Evolutionary conservation across 2,329 filamentous ascomycete species (phyloP).

Genomic region (Grosmannia penicillata): DNA sequence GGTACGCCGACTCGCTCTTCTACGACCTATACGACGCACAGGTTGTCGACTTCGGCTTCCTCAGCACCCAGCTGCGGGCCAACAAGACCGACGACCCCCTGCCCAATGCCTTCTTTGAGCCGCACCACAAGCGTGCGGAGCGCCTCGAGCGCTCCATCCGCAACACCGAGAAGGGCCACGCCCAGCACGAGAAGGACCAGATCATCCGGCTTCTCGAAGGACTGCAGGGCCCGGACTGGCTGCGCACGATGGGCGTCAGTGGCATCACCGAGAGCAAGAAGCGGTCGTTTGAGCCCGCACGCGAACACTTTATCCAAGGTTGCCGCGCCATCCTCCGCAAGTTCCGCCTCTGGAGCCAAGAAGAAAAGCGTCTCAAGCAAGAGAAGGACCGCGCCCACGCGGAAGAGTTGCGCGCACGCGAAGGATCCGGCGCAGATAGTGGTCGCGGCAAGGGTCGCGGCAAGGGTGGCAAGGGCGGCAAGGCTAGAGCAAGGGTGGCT

Average conservation of each 20-base stretch:
- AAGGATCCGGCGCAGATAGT: constrained; percentile 4
- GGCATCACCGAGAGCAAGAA: constrained; percentile 73
- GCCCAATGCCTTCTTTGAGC: constrained; percentile 37
- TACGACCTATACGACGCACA: constrained; percentile 41
- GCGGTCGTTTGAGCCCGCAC: constrained; percentile 73
- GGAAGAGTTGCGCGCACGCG: constrained; percentile 27
- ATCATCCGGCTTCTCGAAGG: constrained; percentile 59
- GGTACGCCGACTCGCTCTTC: constrained; percentile 41
- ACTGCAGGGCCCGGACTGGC: constrained; percentile 82
- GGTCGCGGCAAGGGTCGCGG: neutral
- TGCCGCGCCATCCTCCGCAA: constrained; percentile 74
- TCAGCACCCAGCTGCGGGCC: constrained; percentile 29
- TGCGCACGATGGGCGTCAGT: constrained; percentile 79
- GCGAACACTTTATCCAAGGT: constrained; percentile 71
- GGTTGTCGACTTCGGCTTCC: constrained; percentile 38
- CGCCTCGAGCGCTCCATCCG: constrained; percentile 46
- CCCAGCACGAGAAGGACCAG: constrained; percentile 52
- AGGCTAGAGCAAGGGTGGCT: constrained; percentile 7
- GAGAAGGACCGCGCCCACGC: constrained; percentile 54
- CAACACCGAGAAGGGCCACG: constrained; percentile 48
- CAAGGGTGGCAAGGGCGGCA: too few relatives aligned
- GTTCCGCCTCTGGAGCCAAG: constrained; percentile 74
- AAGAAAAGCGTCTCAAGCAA: constrained; percentile 70
- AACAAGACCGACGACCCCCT: constrained; percentile 36
- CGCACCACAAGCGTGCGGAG: constrained; percentile 42